Conservation (phyloP, 2,329 filamentous ascomycete genomes). For the Cladosporium sp. region DNA sequence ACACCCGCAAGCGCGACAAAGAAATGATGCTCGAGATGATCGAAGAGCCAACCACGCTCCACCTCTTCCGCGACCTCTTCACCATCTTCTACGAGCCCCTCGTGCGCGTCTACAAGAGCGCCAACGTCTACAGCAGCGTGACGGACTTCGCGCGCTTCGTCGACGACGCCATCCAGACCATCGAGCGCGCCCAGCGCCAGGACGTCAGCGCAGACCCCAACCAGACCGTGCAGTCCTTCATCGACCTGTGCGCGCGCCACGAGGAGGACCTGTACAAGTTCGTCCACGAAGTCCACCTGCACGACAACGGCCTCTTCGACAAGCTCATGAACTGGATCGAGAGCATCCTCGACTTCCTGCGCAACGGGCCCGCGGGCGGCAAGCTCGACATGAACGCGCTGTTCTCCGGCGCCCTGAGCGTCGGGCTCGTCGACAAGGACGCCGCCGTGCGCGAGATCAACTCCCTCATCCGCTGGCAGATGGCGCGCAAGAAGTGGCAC, state of each 20-base stretch:
- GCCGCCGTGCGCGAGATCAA: constrained; percentile 76
- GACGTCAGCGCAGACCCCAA: constrained; percentile 94
- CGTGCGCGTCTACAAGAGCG: constrained; percentile 94
- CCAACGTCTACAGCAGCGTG: constrained; percentile 95
- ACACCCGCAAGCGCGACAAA: constrained; percentile 89
- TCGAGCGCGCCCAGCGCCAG: constrained; percentile 60
- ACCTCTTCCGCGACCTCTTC: constrained; percentile 90
- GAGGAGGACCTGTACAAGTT: constrained; percentile 99
- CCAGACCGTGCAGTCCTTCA: constrained; percentile 96
- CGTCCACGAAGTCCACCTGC: constrained; percentile 92
- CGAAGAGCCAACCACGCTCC: constrained; percentile 94
- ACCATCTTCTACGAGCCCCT: constrained; percentile 98
- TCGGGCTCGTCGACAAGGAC: constrained; percentile 61
- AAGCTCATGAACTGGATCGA: constrained; percentile 97
- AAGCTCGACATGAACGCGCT: constrained; percentile 92
- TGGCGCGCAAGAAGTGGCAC: constrained; percentile 95
- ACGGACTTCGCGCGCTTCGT: constrained; percentile 92
- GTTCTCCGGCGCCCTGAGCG: constrained; percentile 70
- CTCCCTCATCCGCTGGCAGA: constrained; percentile 84
- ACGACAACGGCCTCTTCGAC: constrained; percentile 94
- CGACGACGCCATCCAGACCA: constrained; percentile 83
- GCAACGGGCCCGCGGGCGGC: constrained; percentile 73
- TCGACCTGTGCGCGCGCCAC: constrained; percentile 89
- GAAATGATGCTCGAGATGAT: constrained; percentile 94
- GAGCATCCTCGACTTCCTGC: constrained; percentile 85